Base-by-base conservation (phyloP, 176 grass and related monocot genomes). In the Carex myosuroides region DNA sequence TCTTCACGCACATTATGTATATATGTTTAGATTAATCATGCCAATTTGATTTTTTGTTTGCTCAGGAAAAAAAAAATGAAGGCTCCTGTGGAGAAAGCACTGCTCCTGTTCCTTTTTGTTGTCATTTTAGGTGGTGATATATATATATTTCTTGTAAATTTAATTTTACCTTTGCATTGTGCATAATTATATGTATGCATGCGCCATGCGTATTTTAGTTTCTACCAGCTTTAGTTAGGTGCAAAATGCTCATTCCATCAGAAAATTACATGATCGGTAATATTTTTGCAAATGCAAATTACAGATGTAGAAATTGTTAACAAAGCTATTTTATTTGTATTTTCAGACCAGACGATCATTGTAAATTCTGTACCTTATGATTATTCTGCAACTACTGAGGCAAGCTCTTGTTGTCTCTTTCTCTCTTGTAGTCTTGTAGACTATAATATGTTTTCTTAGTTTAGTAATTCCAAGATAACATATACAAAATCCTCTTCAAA, bases 351-450 rank as follows among this genome's bases (percentile, higher is more conserved):
- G 77, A 85, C 77, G 64, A 77, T 79, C 79, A 65, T 81, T 30
- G 88, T 79, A 13, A 87, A 68, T 46, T 90, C 89, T 30, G 70
- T 92, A 8, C 70, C 83, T 9, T 95, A 95, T 89, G 93, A 95
- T 79, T 95, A 92, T 44, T 92, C 89, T 0, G 89, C 93, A 74
- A 82, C 85, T 87, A 66, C 85, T 14, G 85, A 95, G 90, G 93
- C 83, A 91, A 89, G 84, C 67, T 57, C 8, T 33, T 29, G 16
- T 57, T 54, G 41, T 29, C 60, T 57, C 8, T 54, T 18, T 59
- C 24, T 53, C 24, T 24, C 5, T 39, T 5, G 32, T 33, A 33
- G 32, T 5, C 6, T 81, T 0, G 33, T 26, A 70, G 24, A 70
- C 56, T 78, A 74, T 73, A 79, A 48, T 48, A 48, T 48, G 24